phyloP scores from a whole-genome alignment of 2,329 filamentous ascomycete genomes.

The Ascosphaera pollenicola region DNA sequence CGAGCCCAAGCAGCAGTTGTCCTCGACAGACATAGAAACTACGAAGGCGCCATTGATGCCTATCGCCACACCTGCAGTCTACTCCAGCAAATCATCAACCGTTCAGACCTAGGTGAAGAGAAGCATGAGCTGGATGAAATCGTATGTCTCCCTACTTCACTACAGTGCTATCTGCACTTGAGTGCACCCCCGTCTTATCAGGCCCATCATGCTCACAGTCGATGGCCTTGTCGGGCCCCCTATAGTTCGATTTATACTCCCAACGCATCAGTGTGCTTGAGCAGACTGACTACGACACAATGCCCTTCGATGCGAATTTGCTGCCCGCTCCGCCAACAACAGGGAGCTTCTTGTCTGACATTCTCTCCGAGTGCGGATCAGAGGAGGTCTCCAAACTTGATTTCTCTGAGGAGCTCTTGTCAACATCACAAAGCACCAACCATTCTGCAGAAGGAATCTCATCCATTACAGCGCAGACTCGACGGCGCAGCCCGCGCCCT shows the following conservation, averaged over 20 bases:
- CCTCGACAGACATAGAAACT: constrained; percentile 89
- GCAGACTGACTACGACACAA: neutral
- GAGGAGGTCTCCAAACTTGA: neutral
- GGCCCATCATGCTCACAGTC: neutral
- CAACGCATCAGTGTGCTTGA: neutral
- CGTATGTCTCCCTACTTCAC: constrained; percentile 31
- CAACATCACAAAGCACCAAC: neutral
- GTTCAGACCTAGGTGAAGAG: constrained; percentile 71
- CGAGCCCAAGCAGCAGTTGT: constrained; percentile 93
- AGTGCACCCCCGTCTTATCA: constrained; percentile 4
- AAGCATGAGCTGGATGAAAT: constrained; percentile 73
- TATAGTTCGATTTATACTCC: neutral
- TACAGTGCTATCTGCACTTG: neutral
- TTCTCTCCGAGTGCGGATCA: neutral
- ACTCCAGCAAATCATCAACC: constrained; percentile 65
- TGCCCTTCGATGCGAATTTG: neutral
- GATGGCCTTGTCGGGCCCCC: neutral
- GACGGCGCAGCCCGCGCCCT: neutral
- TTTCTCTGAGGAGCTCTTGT: neutral
- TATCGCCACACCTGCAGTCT: constrained; percentile 81
- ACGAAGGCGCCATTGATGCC: constrained; percentile 71
- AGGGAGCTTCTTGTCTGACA: neutral
- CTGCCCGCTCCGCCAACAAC: neutral
- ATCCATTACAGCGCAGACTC: neutral
- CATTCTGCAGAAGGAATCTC: neutral